Evolutionary conservation across 768 basidiomycete species (phyloP).

Genomic region (Dentipellis fragilis): DNA sequence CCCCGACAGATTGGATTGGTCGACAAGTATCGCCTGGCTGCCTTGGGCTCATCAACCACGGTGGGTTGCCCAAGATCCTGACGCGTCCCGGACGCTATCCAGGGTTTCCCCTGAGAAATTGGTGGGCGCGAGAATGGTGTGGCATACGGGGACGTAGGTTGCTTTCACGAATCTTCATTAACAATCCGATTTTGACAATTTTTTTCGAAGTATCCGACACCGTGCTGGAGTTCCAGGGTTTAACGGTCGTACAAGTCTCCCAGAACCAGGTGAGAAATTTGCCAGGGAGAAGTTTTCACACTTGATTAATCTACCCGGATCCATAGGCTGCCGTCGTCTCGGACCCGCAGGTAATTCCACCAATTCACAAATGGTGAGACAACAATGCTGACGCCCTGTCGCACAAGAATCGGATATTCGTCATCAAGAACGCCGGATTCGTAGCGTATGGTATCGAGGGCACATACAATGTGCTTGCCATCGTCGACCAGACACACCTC

Average conservation of each 20-base stretch:
- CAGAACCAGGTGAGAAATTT: constrained; percentile 51
- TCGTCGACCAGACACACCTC: constrained; percentile 80
- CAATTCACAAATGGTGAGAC: not conserved
- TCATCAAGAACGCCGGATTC: constrained; percentile 71
- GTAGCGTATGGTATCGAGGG: constrained; percentile 72
- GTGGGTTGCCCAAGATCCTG: constrained; percentile 70
- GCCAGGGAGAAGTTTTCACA: not conserved
- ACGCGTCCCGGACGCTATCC: constrained; percentile 74
- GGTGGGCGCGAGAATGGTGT: constrained; percentile 73
- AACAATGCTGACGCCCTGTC: not conserved
- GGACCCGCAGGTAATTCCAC: constrained; percentile 42
- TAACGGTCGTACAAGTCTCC: constrained; percentile 80
- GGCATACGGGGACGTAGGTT: constrained; percentile 62
- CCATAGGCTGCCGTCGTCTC: constrained; percentile 56
- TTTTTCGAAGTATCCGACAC: constrained; percentile 61
- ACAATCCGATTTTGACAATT: not conserved
- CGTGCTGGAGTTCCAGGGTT: constrained; percentile 68
- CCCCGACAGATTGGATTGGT: constrained; percentile 61
- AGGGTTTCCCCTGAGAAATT: constrained; percentile 63
- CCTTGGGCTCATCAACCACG: constrained; percentile 71
- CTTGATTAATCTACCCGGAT: not conserved
- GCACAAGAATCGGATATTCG: constrained; percentile 58
- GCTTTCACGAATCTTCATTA: not conserved
- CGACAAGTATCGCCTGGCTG: constrained; percentile 61
- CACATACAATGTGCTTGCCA: constrained; percentile 63